phyloP scores from a whole-genome alignment of 371 early-diverging fungal species.

The Paraphysoderma sedebokerense region DNA sequence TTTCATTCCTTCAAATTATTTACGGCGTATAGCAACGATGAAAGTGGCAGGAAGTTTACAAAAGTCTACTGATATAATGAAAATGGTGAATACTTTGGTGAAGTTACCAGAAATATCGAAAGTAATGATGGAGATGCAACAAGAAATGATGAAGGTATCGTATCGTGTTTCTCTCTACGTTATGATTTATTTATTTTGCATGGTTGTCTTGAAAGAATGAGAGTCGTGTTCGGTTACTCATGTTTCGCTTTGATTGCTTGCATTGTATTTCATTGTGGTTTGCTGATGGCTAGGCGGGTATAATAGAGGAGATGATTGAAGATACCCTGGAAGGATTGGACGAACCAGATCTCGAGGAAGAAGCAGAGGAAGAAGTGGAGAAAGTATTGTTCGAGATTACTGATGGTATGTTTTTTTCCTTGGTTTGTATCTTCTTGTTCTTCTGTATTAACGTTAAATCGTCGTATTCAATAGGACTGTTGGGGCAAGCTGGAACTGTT shows the following conservation, averaged over 20 bases:
- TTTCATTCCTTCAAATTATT: background rate
- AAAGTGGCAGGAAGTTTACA: constrained; percentile 79
- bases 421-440: background rate
- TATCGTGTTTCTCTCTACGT: background rate
- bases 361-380: constrained; percentile 84
- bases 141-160: constrained; percentile 82
- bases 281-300: constrained; percentile 47
- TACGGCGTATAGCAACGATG: constrained; percentile 32
- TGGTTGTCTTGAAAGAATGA: background rate
- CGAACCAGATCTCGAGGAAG: constrained; percentile 81
- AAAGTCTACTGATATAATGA: constrained; percentile 81
- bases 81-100: constrained; percentile 62
- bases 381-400: constrained; percentile 75
- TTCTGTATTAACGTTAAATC: background rate
- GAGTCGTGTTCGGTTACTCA: background rate
- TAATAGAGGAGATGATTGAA: constrained; percentile 88
- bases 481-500: constrained; percentile 48
- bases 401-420: constrained; percentile 33
- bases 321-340: constrained; percentile 77
- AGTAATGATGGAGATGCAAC: constrained; percentile 75
- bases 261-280: background rate
- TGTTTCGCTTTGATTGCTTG: background rate
- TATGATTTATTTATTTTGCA: background rate
- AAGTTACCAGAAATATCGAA: constrained; percentile 65
- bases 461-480: constrained; percentile 23